Evolutionary conservation across 192 early-diverging fungal species (phyloP), one percentile per base, ranked within the genome.

Genomic region (Kickxella alabastrina): DNA sequence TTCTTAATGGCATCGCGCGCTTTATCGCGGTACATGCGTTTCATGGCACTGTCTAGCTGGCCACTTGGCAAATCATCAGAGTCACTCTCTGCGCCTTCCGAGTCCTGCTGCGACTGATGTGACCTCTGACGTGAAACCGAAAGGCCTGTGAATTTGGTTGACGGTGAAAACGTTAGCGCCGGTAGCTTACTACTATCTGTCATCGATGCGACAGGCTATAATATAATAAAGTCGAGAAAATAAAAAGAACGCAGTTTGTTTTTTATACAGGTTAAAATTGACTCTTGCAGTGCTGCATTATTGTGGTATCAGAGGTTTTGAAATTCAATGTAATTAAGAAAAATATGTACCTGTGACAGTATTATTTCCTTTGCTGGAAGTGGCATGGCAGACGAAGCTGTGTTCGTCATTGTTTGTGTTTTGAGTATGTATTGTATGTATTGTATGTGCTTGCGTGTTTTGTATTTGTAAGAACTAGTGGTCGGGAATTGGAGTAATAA

Each of bases 331-430:
- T n/a, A n/a, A n/a, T n/a, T n/a, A n/a, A n/a, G n/a, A n/a, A n/a
- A n/a, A n/a, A 7, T 37, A 9, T 34, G 37, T 71, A 71, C 68
- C 57, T 73, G 59, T 41, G 58, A 17, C n/a, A 53, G 32, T 23
- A 31, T 48, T 29, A 28, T 19, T 12, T 57, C 53, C 32, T 24
- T 34, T 9, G 55, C 53, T 0, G 70, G 63, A 26, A 65, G 35
- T 18, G 70, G 70, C 39, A 73, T 41, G 12, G 70, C 70, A 10
- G 70, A 73, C 59, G 68, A 65, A 39, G 54, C 70, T 31, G 58
- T 37, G 63, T 42, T 42, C 45, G 63, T 38, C 63, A 68, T 55
- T n/a, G n/a, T n/a, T n/a, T n/a, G n/a, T 58, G 34, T 35, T 10
- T 15, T 43, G 35, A 36, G 12, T 36, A 36, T 36, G 35, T 7